phyloP scores from a whole-genome alignment of 202 grass and related monocot species.

The Elaeis oleifera region DNA sequence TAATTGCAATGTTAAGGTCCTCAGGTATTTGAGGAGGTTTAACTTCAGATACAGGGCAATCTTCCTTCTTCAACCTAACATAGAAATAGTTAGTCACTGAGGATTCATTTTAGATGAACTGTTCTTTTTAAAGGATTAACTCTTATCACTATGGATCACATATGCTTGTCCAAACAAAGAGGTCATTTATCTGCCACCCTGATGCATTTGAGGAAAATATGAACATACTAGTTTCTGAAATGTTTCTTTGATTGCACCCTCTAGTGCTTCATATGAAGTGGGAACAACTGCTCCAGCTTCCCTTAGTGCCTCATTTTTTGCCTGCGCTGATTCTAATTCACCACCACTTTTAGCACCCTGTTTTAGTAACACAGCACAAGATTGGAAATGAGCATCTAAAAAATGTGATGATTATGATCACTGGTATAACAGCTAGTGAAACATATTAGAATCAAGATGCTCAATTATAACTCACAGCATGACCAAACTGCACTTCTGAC shows the following conservation, averaged over 20 bases:
- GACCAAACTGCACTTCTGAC: constrained; percentile 97
- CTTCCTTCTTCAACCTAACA: constrained; percentile 73
- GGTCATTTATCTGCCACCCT: too few species aligned
- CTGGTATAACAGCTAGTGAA: not conserved
- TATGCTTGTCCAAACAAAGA: too few species aligned
- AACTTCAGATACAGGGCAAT: constrained; percentile 77
- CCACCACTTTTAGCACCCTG: constrained; percentile 93
- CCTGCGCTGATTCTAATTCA: constrained; percentile 94
- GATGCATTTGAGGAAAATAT: not conserved
- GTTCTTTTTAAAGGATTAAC: too few species aligned
- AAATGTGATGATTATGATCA: not conserved
- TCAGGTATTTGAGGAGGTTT: constrained; percentile 79
- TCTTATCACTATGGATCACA: too few species aligned
- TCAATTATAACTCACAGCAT: constrained; percentile 65
- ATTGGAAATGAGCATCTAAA: not conserved
- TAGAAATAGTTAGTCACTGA: not conserved
- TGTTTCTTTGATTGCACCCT: constrained; percentile 72
- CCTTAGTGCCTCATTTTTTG: constrained; percentile 79
- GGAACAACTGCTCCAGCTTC: constrained; percentile 94
- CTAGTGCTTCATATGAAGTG: constrained; percentile 92
- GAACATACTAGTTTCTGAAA: constrained; percentile 78
- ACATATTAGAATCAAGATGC: not conserved
- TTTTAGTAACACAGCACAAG: constrained; percentile 22
- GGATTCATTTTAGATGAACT: not conserved
- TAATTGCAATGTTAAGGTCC: constrained; percentile 90